Percentiles rank a stretch among this genome's conserved stretches.
Evolutionary conservation across 352 stramenopile genomes (phyloP).

Genomic region (Peronospora farinosa): DNA sequence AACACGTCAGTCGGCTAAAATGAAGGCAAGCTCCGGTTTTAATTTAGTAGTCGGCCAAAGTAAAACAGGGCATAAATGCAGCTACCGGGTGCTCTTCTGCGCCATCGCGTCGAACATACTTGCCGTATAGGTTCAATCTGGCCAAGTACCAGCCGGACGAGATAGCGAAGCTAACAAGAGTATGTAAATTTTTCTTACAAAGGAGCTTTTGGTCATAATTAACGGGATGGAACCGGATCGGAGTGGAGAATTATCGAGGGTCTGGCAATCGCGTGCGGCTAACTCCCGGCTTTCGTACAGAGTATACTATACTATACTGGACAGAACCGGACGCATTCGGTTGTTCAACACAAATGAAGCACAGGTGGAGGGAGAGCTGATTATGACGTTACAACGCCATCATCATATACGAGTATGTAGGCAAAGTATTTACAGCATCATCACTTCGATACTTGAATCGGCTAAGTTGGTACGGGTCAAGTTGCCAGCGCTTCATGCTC

Average conservation of each 20-base stretch:
- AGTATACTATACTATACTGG: not conserved
- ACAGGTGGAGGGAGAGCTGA: no score
- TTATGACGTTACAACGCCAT: not conserved
- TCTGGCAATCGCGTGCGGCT: not conserved
- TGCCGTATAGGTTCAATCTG: not conserved
- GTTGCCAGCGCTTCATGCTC: no score
- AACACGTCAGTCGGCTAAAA: no score
- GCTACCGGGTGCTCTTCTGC: no score
- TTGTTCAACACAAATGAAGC: not conserved
- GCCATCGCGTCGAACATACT: no score
- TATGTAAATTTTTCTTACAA: not conserved
- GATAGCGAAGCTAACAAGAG: not conserved
- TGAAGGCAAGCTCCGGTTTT: not conserved
- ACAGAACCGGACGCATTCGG: not conserved
- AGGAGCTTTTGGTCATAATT: not conserved
- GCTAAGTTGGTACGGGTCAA: no score
- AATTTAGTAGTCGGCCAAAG: not conserved
- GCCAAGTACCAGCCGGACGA: not conserved
- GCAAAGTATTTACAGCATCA: no score
- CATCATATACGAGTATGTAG: no score
- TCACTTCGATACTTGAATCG: no score
- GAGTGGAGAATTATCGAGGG: slow-evolving; percentile 8
- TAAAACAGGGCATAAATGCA: not conserved
- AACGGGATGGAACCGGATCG: not conserved
- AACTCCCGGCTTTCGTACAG: not conserved